phyloP scores from a whole-genome alignment of 768 basidiomycete species.

The Naganishia randhawae region DNA sequence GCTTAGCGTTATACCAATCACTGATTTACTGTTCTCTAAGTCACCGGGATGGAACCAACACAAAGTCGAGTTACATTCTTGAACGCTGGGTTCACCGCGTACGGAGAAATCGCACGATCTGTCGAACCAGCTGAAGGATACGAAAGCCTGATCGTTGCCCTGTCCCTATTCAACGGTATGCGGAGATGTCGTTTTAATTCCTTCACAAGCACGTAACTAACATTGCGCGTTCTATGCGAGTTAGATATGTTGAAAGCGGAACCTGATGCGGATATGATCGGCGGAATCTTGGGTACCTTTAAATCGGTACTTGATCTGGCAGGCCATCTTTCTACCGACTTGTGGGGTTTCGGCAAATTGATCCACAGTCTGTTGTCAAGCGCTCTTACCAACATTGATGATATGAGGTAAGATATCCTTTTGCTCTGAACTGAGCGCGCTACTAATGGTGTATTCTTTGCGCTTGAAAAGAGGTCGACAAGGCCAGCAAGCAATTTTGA shows the following conservation, averaged over 20 bases:
- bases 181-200: no score
- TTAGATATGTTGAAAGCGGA: constrained; percentile 83
- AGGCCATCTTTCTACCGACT: constrained; percentile 49
- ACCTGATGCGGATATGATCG: constrained; percentile 69
- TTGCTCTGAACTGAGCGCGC: not conserved
- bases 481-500: constrained; percentile 70
- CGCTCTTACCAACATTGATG: constrained; percentile 80
- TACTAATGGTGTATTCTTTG: constrained; percentile 13
- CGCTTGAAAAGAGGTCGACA: constrained; percentile 65
- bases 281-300: constrained; percentile 68
- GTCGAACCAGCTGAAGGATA: constrained; percentile 62
- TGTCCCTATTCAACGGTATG: constrained; percentile 11
- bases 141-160: constrained; percentile 61
- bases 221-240: not conserved
- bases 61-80: constrained; percentile 65
- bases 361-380: constrained; percentile 79
- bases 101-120: constrained; percentile 60
- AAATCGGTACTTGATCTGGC: constrained; percentile 64
- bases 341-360: constrained; percentile 56
- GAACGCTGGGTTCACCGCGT: constrained; percentile 61
- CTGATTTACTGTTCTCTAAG: not conserved
- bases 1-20: constrained; percentile 33
- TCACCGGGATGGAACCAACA: constrained; percentile 55
- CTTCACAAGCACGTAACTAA: not conserved
- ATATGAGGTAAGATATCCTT: constrained; percentile 69